A percentile compares a stretch with the other conserved stretches of the same genome.
These are phyloP conservation scores for Sordariomycetes sp. DNA, from an alignment of 2,329 filamentous ascomycete species.

Conservation along the genomic window DNA sequence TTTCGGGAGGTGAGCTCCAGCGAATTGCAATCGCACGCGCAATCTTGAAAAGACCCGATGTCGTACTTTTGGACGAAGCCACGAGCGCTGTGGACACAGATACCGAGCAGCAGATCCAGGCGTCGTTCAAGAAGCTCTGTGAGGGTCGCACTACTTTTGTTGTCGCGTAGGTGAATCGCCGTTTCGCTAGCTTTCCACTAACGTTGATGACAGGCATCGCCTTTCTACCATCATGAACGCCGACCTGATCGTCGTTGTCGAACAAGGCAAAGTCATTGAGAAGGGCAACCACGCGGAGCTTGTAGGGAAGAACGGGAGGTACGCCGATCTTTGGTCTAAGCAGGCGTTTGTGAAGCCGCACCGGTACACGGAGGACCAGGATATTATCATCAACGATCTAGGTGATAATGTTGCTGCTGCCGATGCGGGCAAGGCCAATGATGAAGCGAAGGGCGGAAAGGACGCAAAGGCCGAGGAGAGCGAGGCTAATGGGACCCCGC, in stretches of 20 bases:
- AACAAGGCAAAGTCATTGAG: slow-evolving; percentile 54
- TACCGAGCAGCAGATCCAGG: slow-evolving; percentile 58
- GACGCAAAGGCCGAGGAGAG: not conserved
- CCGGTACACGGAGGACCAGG: not conserved
- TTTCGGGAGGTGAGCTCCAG: slow-evolving; percentile 59
- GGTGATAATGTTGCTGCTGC: not conserved
- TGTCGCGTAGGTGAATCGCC: slow-evolving; percentile 51
- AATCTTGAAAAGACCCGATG: slow-evolving; percentile 63
- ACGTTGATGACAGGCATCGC: slow-evolving; percentile 39
- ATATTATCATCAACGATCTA: not conserved
- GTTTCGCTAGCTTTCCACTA: not conserved
- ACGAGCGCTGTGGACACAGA: slow-evolving; percentile 69
- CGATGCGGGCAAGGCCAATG: not conserved
- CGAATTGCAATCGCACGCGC: slow-evolving; percentile 62
- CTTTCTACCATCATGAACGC: slow-evolving; percentile 64
- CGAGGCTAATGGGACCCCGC: not conserved
- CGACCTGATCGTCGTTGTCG: slow-evolving; percentile 57
- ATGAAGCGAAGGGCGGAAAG: not conserved
- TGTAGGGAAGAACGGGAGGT: slow-evolving; percentile 49
- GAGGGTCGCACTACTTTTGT: slow-evolving; percentile 57
- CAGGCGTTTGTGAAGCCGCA: slow-evolving; percentile 21
- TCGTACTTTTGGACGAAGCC: slow-evolving; percentile 71
- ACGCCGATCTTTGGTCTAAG: slow-evolving; percentile 56
- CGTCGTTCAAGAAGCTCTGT: slow-evolving; percentile 48
- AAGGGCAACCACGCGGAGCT: slow-evolving; percentile 52